Percentiles rank a stretch among this genome's conserved stretches.
These are phyloP conservation scores for Fusarium proliferatum DNA, from an alignment of 2,329 filamentous ascomycete genomes.

Conservation along the genomic window DNA sequence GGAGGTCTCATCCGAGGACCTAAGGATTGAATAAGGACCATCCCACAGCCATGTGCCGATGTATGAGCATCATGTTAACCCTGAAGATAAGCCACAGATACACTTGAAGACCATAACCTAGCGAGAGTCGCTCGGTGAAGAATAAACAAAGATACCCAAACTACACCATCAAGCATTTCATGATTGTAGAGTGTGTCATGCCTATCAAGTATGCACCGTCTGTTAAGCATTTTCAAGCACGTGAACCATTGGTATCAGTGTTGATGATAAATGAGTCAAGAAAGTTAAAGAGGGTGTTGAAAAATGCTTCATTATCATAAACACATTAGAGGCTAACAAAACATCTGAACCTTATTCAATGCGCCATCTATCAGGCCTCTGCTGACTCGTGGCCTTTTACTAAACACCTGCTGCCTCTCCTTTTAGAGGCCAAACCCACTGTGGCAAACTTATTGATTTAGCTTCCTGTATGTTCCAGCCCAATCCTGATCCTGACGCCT, in stretches of 20 bases:
- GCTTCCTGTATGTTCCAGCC: not conserved
- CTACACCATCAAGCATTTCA: not conserved
- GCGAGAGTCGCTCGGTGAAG: not conserved
- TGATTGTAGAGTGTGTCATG: not conserved
- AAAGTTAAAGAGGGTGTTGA: not conserved
- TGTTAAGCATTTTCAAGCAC: not conserved
- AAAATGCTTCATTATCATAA: conserved; percentile 8
- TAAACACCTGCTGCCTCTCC: not conserved
- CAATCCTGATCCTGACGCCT: conserved; percentile 11
- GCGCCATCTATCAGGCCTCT: conserved; percentile 2
- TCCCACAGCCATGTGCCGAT: not conserved
- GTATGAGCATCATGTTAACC: not conserved
- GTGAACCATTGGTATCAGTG: not conserved
- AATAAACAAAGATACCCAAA: conserved; percentile 31
- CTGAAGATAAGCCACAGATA: not conserved
- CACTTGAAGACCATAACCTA: not conserved
- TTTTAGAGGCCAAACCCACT: not conserved
- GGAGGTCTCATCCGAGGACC: conserved; percentile 55
- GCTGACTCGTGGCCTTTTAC: not conserved
- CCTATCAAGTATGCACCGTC: not conserved
- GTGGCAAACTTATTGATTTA: not conserved
- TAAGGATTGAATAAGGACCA: conserved; percentile 34
- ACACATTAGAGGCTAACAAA: conserved; percentile 11
- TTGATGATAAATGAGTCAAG: not conserved
- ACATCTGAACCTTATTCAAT: conserved; percentile 1